Conservation (phyloP, 371 early-diverging fungal genomes). For the Phascolomyces articulosus region DNA sequence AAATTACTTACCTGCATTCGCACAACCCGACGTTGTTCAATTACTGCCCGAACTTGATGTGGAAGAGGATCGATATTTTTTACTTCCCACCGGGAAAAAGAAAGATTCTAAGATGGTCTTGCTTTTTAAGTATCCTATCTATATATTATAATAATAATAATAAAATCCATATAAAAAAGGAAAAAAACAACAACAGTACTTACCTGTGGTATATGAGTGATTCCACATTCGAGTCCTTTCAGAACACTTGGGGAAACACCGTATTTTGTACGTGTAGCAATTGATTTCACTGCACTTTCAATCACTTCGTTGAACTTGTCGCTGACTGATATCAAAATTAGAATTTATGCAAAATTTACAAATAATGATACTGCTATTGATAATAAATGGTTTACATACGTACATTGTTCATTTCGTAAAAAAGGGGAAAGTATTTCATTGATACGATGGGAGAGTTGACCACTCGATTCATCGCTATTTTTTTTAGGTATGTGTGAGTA, state of each 20-base stretch:
- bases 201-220: constrained; percentile 23
- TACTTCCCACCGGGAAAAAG: constrained; percentile 63
- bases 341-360: too few relatives aligned
- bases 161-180: neutral
- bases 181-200: neutral
- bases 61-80: constrained; percentile 45
- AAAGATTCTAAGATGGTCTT: constrained; percentile 31
- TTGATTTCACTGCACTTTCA: constrained; percentile 24
- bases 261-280: constrained; percentile 31
- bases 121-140: too few relatives aligned
- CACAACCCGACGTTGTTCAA: constrained; percentile 25
- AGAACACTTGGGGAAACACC: constrained; percentile 26
- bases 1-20: constrained; percentile 27
- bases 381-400: too few relatives aligned
- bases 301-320: constrained; percentile 30
- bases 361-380: too few relatives aligned
- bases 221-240: constrained; percentile 13
- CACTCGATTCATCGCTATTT: constrained; percentile 37
- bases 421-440: constrained; percentile 45
- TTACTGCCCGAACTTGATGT: constrained; percentile 25
- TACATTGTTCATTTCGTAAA: constrained; percentile 38
- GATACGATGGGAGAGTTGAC: constrained; percentile 27
- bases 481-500: neutral
- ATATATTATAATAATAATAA: too few relatives aligned
- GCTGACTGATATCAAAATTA: constrained; percentile 25